Base-by-base conservation (phyloP, 2,329 filamentous ascomycete species). In the Epicoccum sorghinum region DNA sequence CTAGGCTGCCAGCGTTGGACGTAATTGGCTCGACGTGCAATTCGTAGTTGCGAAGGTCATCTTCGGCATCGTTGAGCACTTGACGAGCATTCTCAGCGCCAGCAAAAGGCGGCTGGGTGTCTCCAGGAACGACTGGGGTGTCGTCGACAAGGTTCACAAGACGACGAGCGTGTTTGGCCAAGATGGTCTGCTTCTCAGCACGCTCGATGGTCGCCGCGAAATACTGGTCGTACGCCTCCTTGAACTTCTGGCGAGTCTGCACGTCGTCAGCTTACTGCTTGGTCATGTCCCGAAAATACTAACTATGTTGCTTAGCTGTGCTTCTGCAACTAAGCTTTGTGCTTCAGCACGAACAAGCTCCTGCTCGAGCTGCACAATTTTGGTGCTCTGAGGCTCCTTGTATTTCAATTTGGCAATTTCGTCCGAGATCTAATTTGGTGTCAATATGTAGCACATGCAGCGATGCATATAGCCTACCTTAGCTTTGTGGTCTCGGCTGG, bases 221-320 rank as follows among this genome's bases (percentile, higher is more conserved):
- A 73, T 98, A 92, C 56, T 90, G 77, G 62, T 93, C 90, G 72
- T 93, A 98, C 23, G 95, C 91, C 77, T 97, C 91, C 79, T 96
- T 97, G 78, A 99, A 83, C 79, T 97, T 98, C 77, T 95, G 90
- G 53, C 95, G 90, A 32, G 95, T 98, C 90, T 95, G 58, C n/a
- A 53, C 22, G 47, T 39, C 12, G 52, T 71, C 52, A 74, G 65
- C 29, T 48, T 27, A 18, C 22, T 14, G 13, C 29, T 35, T 29
- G 4, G 12, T 6, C 27, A 8, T 12, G 2, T 4, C 5, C 12
- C 6, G 24, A 7, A 27, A 52, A 37, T 52, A 96, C 91, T 64
- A 96, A 96, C 91, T 65, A 96, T 87, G 75, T 99, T 99, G 70
- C 90, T 93, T 74, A 99, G 82, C 77, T 99, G 95, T 22, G 95